Base-by-base conservation (phyloP, 2,329 filamentous ascomycete genomes). In the Aspergillus neotritici region DNA sequence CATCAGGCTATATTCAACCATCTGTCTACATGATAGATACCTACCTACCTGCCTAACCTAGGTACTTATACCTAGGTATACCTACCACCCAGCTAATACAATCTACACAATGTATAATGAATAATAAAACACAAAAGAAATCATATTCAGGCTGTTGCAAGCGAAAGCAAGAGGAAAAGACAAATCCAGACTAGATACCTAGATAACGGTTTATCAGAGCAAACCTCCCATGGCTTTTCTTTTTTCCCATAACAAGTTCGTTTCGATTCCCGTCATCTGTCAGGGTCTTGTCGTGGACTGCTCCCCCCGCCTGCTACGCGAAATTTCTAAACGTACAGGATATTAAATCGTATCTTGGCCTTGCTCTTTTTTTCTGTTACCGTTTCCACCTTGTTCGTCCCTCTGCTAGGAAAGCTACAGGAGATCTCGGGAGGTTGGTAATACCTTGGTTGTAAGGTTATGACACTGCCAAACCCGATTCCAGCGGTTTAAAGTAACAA, bases 311-410 rank as follows among this genome's bases (percentile, higher is more conserved):
- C 43, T 54, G 48, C 46, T 56, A 53, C 53, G 58, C 58, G 55
- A 58, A 62, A 61, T 56, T 59, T 64, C 61, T 65, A 65, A 63
- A 64, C 61, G 60, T 65, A 65, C 62, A 65, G 62, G 61, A 64
- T 65, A 64, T 64, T 58, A 64, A 61, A 25, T 64, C 62, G 61
- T 55, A 55, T 50, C 57, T 62, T 63, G 59, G 57, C 54, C 41
- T 25, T 25, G 21, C 21, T 46, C 47, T 51, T 50, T 49, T 43
- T 47, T 41, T 48, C 49, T 48, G 52, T 46, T 47, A 54, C 56
- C 50, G 45, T 49, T 44, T 56, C 49, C 48, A 46, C 41, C 44
- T 50, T 48, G 44, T 49, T 44, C 49, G 53, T 53, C 21, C 21
- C 3, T n/a, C n/a, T 25, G 21, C 2, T 25, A 25, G 21, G 21